These are phyloP conservation scores for Globisporangium nodosum DNA, from an alignment of 352 stramenopile species.

Conservation along the genomic window DNA sequence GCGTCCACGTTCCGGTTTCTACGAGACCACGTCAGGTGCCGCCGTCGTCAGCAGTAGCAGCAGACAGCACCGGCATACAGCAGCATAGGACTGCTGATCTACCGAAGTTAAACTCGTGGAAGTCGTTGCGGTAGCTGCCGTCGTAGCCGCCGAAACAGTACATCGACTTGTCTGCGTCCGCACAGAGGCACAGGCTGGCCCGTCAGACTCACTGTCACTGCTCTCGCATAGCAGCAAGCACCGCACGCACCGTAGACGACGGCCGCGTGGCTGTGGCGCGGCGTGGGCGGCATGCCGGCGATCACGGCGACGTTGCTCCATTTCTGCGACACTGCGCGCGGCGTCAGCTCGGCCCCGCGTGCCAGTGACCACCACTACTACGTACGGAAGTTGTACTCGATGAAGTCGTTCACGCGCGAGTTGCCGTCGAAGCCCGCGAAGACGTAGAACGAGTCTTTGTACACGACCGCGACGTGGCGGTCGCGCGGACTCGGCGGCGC, in stretches of 20 bases:
- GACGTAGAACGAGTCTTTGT: constrained; percentile 93
- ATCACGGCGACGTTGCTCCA: constrained; percentile 72
- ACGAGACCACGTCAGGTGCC: background rate
- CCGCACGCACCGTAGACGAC: constrained; percentile 71
- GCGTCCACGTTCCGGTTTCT: constrained; percentile 82
- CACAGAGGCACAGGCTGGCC: background rate
- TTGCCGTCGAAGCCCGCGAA: constrained; percentile 93
- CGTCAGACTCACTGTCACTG: background rate
- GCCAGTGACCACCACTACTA: background rate
- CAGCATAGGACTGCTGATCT: constrained; percentile 4
- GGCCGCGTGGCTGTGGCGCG: constrained; percentile 94
- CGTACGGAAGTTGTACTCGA: constrained; percentile 92
- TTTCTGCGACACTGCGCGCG: constrained; percentile 59
- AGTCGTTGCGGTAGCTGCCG: constrained; percentile 93
- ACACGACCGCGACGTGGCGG: constrained; percentile 91
- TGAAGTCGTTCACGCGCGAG: constrained; percentile 92
- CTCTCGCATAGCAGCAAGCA: background rate
- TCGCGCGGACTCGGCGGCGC: constrained; percentile 87
- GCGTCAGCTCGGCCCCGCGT: background rate
- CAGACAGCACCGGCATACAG: background rate
- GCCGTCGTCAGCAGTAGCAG: background rate
- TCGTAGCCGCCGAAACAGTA: constrained; percentile 95
- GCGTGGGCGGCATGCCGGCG: constrained; percentile 84
- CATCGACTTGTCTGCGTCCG: constrained; percentile 63
- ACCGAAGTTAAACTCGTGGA: constrained; percentile 96